phyloP scores from a whole-genome alignment of 192 early-diverging fungal species.

The Cetraspora pellucida region DNA sequence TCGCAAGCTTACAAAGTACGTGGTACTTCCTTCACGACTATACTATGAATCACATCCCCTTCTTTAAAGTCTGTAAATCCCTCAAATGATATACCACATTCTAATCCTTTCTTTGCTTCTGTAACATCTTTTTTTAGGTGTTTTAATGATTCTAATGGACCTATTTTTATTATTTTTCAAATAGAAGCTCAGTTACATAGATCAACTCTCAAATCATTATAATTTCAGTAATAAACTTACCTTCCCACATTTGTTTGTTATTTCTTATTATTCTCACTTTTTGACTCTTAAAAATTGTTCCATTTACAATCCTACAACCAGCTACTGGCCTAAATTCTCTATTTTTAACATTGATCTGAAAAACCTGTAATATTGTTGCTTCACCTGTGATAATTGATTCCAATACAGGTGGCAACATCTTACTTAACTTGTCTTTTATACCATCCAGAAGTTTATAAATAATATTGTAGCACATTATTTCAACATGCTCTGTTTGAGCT shows the following conservation, averaged over 20 bases:
- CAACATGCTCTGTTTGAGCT: conserved; percentile 66
- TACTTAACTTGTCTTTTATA: conserved; percentile 74
- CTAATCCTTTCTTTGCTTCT: conserved; percentile 91
- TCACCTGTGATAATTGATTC: conserved; percentile 84
- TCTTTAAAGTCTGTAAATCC: conserved; percentile 75
- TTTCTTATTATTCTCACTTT: conserved; percentile 69
- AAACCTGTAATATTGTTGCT: conserved; percentile 83
- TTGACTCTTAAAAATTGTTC: conserved; percentile 63
- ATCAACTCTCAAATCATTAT: conserved; percentile 13
- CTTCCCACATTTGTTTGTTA: conserved; percentile 72
- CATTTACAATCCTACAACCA: conserved; percentile 82
- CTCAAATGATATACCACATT: conserved; percentile 93
- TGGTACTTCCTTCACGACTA: conserved; percentile 60
- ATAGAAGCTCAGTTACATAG: too few species aligned
- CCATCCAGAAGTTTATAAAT: conserved; percentile 96
- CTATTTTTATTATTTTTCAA: conserved; percentile 37
- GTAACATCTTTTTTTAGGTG: conserved; percentile 88
- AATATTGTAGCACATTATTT: conserved; percentile 72
- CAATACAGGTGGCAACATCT: conserved; percentile 77
- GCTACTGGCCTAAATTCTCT: conserved; percentile 73
- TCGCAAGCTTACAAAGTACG: conserved; percentile 44
- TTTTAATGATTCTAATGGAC: conserved; percentile 73
- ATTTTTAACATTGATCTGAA: conserved; percentile 79
- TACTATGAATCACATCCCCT: conserved; percentile 82
- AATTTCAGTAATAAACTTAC: conserved; percentile 48